phyloP scores from a whole-genome alignment of 805 yeast genomes.

The Lipomyces anomalus region DNA sequence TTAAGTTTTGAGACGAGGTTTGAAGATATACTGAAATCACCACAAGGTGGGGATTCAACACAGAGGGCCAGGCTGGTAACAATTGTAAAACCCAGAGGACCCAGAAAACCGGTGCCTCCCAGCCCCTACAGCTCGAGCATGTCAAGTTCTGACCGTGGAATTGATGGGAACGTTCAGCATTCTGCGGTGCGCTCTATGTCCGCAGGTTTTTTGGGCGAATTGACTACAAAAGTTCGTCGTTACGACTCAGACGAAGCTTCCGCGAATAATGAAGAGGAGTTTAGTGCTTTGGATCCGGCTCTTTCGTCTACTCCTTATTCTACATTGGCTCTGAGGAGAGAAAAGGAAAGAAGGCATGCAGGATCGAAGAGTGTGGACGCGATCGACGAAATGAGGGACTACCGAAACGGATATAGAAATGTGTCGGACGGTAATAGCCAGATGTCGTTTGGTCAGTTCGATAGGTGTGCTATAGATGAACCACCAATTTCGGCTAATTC shows the following conservation, averaged over 20 bases:
- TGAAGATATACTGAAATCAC: slow-evolving; percentile 1
- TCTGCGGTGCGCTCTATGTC: slow-evolving; percentile 1
- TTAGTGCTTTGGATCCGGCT: background rate
- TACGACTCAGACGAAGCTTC: slow-evolving; percentile 41
- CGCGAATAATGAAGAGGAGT: slow-evolving; percentile 23
- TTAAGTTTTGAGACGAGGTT: background rate
- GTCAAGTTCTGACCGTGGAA: too few species aligned
- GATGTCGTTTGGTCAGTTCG: too few species aligned
- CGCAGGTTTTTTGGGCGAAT: slow-evolving; percentile 5
- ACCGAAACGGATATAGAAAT: background rate
- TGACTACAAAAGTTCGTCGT: slow-evolving; percentile 38
- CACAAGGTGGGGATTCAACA: background rate
- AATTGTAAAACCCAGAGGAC: slow-evolving; percentile 14
- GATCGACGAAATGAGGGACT: background rate
- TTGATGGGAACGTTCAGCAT: slow-evolving; percentile 9
- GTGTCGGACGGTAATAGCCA: too few species aligned
- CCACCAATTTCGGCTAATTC: too few species aligned
- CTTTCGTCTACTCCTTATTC: too few species aligned
- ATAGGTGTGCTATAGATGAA: too few species aligned
- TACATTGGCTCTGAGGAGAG: too few species aligned
- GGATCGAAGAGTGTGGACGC: background rate
- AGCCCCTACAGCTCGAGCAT: too few species aligned
- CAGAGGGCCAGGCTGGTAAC: slow-evolving; percentile 24
- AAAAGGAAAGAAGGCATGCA: background rate
- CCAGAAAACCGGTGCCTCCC: slow-evolving; percentile 9